phyloP scores from a whole-genome alignment of 1,284 basidiomycete species.

The Trametes hirsuta region DNA sequence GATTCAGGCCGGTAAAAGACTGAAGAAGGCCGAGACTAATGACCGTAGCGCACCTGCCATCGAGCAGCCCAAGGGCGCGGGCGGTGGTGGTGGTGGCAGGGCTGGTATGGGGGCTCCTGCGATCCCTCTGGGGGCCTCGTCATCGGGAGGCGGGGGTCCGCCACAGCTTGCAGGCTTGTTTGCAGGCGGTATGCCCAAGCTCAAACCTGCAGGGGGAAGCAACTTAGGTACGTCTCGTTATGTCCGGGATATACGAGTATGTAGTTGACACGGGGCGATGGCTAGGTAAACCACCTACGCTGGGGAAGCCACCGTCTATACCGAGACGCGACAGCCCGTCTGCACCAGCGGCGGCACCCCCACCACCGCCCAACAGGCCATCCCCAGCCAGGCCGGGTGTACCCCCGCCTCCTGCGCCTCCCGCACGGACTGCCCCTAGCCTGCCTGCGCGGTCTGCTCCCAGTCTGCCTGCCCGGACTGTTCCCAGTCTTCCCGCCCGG shows the following conservation, averaged over 20 bases:
- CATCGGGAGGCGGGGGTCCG: slow-evolving; percentile 57
- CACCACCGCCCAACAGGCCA: slow-evolving; percentile 38
- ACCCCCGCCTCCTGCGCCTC: slow-evolving; percentile 28
- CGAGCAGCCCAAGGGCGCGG: slow-evolving; percentile 52
- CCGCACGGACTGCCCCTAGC: slow-evolving; percentile 30
- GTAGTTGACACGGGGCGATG: slow-evolving; percentile 6
- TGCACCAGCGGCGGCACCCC: slow-evolving; percentile 31
- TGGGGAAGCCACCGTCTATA: slow-evolving; percentile 71
- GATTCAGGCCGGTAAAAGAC: slow-evolving; percentile 77
- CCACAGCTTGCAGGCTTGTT: slow-evolving; percentile 87
- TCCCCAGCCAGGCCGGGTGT: slow-evolving; percentile 34
- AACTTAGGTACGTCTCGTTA: slow-evolving; percentile 51
- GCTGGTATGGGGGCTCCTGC: slow-evolving; percentile 40
- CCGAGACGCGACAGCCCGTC: slow-evolving; percentile 49
- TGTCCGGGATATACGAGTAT: neutral
- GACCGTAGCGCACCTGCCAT: slow-evolving; percentile 79
- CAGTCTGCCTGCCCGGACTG: slow-evolving; percentile 23
- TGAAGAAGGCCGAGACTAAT: slow-evolving; percentile 83
- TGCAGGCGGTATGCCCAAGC: slow-evolving; percentile 88
- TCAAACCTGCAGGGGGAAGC: slow-evolving; percentile 75
- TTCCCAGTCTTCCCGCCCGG: slow-evolving; percentile 28
- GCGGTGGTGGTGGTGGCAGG: slow-evolving; percentile 39
- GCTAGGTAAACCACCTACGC: slow-evolving; percentile 60
- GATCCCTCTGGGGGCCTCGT: slow-evolving; percentile 41
- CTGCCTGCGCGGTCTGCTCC: slow-evolving; percentile 29